Conservation (phyloP, 495 filamentous ascomycete species). For the Hypoxylon crocopeplum region DNA sequence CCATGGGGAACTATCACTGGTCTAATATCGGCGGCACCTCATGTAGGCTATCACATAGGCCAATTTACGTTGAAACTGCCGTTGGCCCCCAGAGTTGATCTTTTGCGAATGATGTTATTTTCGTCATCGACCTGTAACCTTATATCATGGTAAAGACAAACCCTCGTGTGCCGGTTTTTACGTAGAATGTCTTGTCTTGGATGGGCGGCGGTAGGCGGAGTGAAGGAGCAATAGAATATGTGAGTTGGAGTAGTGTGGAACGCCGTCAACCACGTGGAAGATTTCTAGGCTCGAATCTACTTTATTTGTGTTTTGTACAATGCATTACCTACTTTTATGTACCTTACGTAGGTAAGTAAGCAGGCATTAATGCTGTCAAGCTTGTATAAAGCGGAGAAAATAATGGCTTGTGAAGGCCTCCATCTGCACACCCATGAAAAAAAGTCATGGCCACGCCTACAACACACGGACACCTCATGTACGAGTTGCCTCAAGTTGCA, state of each 20-base stretch:
- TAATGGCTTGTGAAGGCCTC: constrained; percentile 23
- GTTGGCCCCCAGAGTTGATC: constrained; percentile 8
- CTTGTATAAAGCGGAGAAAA: constrained; percentile 37
- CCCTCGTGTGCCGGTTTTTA: neutral
- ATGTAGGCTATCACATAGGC: constrained; percentile 30
- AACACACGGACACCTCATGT: no score
- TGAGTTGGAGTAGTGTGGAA: constrained; percentile 12
- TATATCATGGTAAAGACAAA: constrained; percentile 8
- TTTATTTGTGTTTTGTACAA: constrained; percentile 4
- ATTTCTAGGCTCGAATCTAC: constrained; percentile 16
- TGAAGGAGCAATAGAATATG: constrained; percentile 1
- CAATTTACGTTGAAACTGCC: constrained; percentile 22
- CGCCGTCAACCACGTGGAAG: constrained; percentile 32
- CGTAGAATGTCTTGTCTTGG: neutral
- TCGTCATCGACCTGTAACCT: constrained; percentile 8
- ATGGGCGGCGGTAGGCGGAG: neutral
- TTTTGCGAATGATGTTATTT: constrained; percentile 9
- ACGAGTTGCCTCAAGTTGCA: constrained; percentile 23
- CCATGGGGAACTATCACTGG: constrained; percentile 16
- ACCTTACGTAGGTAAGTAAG: no score
- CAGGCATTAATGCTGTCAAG: no score
- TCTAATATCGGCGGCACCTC: constrained; percentile 4
- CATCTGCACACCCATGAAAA: constrained; percentile 10
- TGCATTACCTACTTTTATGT: constrained; percentile 1
- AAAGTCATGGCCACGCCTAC: no score